These are phyloP conservation scores for Exophiala phaeomuriformis DNA, from an alignment of 2,329 filamentous ascomycete species.

Conservation along the genomic window DNA sequence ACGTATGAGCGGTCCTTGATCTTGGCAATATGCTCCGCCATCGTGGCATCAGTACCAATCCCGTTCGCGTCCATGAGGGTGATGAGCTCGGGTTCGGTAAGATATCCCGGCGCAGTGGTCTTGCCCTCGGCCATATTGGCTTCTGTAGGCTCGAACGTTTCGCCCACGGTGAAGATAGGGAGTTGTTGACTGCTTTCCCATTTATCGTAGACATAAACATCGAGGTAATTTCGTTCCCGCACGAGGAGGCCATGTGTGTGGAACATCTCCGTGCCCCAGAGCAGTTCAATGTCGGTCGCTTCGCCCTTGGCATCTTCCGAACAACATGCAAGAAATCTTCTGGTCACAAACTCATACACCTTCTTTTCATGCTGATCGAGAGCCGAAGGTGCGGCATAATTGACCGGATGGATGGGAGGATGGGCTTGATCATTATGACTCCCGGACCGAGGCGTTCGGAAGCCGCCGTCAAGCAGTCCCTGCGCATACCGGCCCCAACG, in stretches of 20 bases:
- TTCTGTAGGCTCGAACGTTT: constrained; percentile 79
- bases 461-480: constrained; percentile 55
- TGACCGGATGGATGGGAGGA: constrained; percentile 91
- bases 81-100: constrained; percentile 93
- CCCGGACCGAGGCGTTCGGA: constrained; percentile 73
- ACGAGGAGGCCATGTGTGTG: constrained; percentile 77
- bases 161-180: constrained; percentile 69
- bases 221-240: constrained; percentile 81
- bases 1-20: constrained; percentile 89
- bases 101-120: constrained; percentile 72
- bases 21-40: constrained; percentile 97
- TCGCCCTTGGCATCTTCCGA: constrained; percentile 87
- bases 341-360: constrained; percentile 86
- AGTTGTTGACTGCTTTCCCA: constrained; percentile 85
- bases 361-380: constrained; percentile 63
- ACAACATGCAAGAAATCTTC: constrained; percentile 90
- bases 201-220: constrained; percentile 92
- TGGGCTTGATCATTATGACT: constrained; percentile 93
- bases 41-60: constrained; percentile 95
- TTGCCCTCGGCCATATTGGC: constrained; percentile 87
- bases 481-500: constrained; percentile 78
- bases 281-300: constrained; percentile 74
- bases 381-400: constrained; percentile 60
- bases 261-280: constrained; percentile 73
- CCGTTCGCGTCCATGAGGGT: constrained; percentile 97